These are phyloP conservation scores for Liriodendron chinense DNA, from an alignment of 164 flowering plant genomes.

Conservation along the genomic window DNA sequence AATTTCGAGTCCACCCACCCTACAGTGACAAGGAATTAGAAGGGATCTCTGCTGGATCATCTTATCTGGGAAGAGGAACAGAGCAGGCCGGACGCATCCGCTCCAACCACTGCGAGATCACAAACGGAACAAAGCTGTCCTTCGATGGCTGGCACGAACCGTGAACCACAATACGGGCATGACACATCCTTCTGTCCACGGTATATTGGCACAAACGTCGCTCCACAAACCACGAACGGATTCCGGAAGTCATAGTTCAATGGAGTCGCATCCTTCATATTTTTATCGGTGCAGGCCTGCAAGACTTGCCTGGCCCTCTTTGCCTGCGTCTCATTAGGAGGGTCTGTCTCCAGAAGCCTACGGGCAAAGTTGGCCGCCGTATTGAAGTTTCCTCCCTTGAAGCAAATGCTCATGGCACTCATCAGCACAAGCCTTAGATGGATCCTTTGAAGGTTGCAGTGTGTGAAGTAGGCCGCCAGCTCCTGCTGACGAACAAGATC, in stretches of 20 bases:
- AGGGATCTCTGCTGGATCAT: slow-evolving; percentile 24
- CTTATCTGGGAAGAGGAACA: slow-evolving; percentile 74
- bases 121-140: slow-evolving; percentile 71
- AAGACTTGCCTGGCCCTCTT: slow-evolving; percentile 67
- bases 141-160: slow-evolving; percentile 61
- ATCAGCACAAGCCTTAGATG: slow-evolving; percentile 45
- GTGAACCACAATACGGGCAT: slow-evolving; percentile 68
- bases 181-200: slow-evolving; percentile 73
- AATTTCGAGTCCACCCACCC: not conserved
- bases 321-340: slow-evolving; percentile 54
- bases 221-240: slow-evolving; percentile 83
- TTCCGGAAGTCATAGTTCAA: slow-evolving; percentile 79
- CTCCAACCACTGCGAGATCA: slow-evolving; percentile 68
- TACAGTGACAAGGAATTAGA: not conserved
- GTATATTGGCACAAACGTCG: slow-evolving; percentile 73
- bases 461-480: slow-evolving; percentile 77
- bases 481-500: slow-evolving; percentile 59
- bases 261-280: slow-evolving; percentile 41
- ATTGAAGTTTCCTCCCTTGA: slow-evolving; percentile 53
- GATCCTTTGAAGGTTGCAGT: slow-evolving; percentile 50
- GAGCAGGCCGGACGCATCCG: slow-evolving; percentile 78
- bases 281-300: slow-evolving; percentile 39
- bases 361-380: slow-evolving; percentile 71
- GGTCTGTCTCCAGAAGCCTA: slow-evolving; percentile 65
- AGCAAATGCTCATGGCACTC: slow-evolving; percentile 54